Conservation (phyloP, 345 rosid species). For the Carallia pectinifolia region DNA sequence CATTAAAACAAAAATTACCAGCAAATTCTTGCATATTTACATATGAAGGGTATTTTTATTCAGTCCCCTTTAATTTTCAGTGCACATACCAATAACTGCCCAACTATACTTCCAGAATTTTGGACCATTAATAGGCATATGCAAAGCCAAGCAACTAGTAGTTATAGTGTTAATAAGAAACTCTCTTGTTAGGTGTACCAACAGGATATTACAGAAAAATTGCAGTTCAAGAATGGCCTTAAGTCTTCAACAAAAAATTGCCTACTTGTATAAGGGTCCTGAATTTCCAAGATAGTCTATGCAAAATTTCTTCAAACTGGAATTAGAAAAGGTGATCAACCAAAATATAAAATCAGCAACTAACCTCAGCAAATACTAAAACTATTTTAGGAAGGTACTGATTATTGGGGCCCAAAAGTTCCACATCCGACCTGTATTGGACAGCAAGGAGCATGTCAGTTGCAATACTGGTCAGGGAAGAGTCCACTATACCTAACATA, state of each 20-base stretch:
- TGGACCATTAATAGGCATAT: no score
- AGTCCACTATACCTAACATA: neutral
- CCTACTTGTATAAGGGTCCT: neutral
- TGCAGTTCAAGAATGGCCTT: no score
- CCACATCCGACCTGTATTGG: conserved; percentile 71
- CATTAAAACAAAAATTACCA: neutral
- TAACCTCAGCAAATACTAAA: conserved; percentile 89
- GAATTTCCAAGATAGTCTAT: neutral
- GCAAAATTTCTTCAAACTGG: neutral
- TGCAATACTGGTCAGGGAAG: conserved; percentile 1
- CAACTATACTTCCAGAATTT: no score
- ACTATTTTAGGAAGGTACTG: conserved; percentile 86
- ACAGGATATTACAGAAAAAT: no score
- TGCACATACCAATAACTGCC: no score
- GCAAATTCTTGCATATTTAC: neutral
- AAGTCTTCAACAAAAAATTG: no score
- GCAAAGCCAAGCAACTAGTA: no score
- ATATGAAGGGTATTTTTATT: neutral
- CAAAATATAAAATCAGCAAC: conserved; percentile 15
- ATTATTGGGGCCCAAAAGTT: conserved; percentile 84
- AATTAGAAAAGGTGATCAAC: neutral
- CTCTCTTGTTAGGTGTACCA: no score
- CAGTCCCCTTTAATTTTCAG: neutral
- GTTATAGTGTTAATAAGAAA: no score
- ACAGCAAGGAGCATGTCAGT: conserved; percentile 7